Percentiles rank a stretch among this genome's conserved stretches.
Evolutionary conservation across 306 rosid genomes (phyloP).

Genomic region (Gynostemma pentaphyllum): DNA sequence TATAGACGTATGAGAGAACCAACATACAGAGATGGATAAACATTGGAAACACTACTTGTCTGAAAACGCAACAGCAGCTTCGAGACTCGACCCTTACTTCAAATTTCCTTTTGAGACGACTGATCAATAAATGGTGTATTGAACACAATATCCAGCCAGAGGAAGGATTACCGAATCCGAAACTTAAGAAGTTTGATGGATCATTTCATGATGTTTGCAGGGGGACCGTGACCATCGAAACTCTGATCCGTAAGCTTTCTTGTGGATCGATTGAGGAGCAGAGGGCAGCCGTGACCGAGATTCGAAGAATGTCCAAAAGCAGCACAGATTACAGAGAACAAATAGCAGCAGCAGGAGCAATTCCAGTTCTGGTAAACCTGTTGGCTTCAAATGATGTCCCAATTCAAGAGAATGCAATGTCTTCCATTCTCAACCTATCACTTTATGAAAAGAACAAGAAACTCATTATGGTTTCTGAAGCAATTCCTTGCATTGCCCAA

Average conservation of each 20-base stretch:
- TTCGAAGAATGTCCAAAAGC: constrained; percentile 75
- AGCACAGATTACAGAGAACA: constrained; percentile 83
- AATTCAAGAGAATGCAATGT: constrained; percentile 86
- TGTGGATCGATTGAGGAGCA: constrained; percentile 50
- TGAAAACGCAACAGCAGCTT: constrained; percentile 92
- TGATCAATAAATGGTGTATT: constrained; percentile 72
- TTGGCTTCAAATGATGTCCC: constrained; percentile 57
- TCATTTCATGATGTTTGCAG: constrained; percentile 63
- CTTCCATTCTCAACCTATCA: constrained; percentile 84
- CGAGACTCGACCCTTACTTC: constrained; percentile 64
- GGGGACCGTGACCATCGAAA: constrained; percentile 51
- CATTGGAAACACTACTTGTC: constrained; percentile 71
- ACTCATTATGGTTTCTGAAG: constrained; percentile 87
- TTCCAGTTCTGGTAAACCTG: constrained; percentile 69
- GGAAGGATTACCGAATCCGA: constrained; percentile 59
- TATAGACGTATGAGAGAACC: constrained; percentile 84
- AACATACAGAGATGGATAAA: constrained; percentile 92
- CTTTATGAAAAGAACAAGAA: constrained; percentile 81
- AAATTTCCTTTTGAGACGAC: constrained; percentile 71
- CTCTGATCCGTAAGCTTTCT: constrained; percentile 59
- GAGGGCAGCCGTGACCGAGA: constrained; percentile 60
- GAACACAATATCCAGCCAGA: constrained; percentile 70
- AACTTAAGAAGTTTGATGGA: constrained; percentile 70
- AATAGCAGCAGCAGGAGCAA: constrained; percentile 87
- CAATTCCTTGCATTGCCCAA: constrained; percentile 79